These are phyloP conservation scores for Sporisorium sorghi DNA, from an alignment of 1,284 basidiomycete genomes.

Conservation along the genomic window DNA sequence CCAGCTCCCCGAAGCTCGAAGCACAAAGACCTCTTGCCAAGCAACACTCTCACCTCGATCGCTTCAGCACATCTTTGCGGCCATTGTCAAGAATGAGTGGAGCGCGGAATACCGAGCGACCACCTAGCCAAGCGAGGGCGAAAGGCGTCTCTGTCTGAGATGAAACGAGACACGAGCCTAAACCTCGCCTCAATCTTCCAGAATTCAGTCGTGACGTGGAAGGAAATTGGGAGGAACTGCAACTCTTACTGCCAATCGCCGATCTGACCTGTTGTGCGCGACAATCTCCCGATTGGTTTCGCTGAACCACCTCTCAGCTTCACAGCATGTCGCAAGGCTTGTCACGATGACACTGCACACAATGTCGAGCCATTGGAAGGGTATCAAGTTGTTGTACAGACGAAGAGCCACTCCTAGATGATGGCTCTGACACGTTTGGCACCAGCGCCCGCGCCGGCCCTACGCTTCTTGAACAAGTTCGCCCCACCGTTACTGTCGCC, in stretches of 20 bases:
- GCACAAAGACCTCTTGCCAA: too few species aligned
- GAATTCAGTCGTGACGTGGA: conserved; percentile 34
- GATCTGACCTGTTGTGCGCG: neutral
- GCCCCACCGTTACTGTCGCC: conserved; percentile 15
- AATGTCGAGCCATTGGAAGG: too few species aligned
- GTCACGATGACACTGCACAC: too few species aligned
- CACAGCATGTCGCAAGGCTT: too few species aligned
- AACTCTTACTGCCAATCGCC: conserved; percentile 8
- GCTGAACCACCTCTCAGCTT: too few species aligned
- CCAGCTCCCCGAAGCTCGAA: too few species aligned
- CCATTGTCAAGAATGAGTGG: too few species aligned
- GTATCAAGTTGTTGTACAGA: conserved; percentile 1
- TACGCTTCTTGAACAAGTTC: conserved; percentile 59
- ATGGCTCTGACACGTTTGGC: conserved; percentile 57
- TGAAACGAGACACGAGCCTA: conserved; percentile 1
- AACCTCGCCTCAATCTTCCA: conserved; percentile 12
- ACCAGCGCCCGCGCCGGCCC: conserved; percentile 56
- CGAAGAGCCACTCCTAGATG: conserved; percentile 23
- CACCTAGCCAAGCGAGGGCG: neutral
- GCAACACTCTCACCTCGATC: too few species aligned
- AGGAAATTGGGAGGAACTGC: conserved; percentile 1
- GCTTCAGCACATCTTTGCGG: too few species aligned
- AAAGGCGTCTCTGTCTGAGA: neutral
- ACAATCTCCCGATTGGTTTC: neutral
- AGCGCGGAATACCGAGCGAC: neutral